Conservation (phyloP, 2,329 filamentous ascomycete genomes). For the Fusarium bactridioides region DNA sequence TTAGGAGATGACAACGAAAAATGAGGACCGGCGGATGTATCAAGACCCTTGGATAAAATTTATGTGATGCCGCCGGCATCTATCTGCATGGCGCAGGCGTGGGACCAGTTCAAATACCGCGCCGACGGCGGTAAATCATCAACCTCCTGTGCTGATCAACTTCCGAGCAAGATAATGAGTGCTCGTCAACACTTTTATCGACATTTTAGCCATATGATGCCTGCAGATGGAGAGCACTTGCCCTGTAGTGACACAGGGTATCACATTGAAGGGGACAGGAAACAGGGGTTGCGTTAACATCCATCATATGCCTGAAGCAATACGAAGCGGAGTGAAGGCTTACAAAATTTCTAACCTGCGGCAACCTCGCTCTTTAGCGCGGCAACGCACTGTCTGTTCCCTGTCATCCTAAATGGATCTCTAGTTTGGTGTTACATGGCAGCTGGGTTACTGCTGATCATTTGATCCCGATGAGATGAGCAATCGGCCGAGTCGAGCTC, state of each 20-base stretch:
- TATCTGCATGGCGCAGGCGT: constrained; percentile 18
- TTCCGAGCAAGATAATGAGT: not conserved
- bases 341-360: not conserved
- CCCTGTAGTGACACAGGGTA: not conserved
- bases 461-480: constrained; percentile 9
- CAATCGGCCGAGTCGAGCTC: constrained; percentile 33
- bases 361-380: constrained; percentile 12
- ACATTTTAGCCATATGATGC: not conserved
- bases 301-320: not conserved
- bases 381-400: not conserved
- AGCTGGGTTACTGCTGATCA: not conserved
- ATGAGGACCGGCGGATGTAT: not conserved
- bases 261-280: not conserved
- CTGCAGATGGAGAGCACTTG: not conserved
- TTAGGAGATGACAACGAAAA: not conserved
- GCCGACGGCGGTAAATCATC: constrained; percentile 30
- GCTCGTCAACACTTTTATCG: not conserved
- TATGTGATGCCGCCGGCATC: constrained; percentile 3
- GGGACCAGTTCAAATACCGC: constrained; percentile 20
- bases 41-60: not conserved
- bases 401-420: not conserved
- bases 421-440: not conserved
- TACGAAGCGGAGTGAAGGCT: not conserved
- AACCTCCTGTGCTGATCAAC: constrained; percentile 17
- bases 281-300: not conserved